These are phyloP conservation scores for Ophiobolus disseminans DNA, from an alignment of 2,329 filamentous ascomycete genomes.

Conservation along the genomic window DNA sequence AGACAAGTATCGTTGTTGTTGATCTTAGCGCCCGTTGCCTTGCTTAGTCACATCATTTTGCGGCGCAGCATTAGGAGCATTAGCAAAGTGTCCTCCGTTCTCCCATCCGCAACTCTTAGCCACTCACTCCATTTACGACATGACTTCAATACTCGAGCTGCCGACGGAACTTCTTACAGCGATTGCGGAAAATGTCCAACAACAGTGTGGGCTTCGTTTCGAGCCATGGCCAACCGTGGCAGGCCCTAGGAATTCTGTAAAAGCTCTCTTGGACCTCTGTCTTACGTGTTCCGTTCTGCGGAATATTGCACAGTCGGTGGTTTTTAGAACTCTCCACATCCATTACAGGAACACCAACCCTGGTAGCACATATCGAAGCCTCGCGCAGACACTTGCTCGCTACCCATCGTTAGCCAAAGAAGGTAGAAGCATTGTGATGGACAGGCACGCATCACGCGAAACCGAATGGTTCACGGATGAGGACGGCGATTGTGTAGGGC, in stretches of 20 bases:
- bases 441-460: no score
- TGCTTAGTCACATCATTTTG: no score
- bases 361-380: not conserved
- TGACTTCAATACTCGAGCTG: not conserved
- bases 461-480: not conserved
- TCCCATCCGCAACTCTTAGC: not conserved
- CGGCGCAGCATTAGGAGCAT: no score
- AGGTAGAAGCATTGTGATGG: not conserved
- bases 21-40: no score
- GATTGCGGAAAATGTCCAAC: not conserved
- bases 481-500: not conserved
- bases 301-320: not conserved
- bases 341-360: not conserved
- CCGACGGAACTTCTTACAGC: not conserved
- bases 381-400: not conserved
- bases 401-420: not conserved
- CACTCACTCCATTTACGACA: not conserved
- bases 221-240: not conserved
- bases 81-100: no score
- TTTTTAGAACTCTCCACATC: not conserved
- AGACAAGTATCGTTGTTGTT: no score
- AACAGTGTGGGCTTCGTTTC: not conserved
- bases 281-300: not conserved
- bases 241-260: not conserved
- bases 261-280: not conserved